phyloP scores from a whole-genome alignment of 2,329 filamentous ascomycete genomes.

The Colletotrichum echinochloae region DNA sequence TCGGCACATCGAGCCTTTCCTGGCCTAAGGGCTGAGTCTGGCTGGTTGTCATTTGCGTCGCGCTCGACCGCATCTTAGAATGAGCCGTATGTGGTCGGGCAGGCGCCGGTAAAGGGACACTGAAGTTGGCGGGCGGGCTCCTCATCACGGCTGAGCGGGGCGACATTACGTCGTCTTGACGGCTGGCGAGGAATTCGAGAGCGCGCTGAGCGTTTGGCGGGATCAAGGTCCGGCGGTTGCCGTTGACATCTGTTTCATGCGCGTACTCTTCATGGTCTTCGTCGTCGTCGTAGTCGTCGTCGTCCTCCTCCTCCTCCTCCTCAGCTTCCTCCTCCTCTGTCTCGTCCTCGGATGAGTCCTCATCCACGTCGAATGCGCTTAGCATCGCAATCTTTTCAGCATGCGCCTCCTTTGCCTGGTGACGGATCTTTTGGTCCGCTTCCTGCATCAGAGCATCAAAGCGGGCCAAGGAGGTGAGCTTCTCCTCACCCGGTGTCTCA shows the following conservation, averaged over 20 bases:
- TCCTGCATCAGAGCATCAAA: slow-evolving; percentile 76
- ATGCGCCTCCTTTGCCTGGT: slow-evolving; percentile 51
- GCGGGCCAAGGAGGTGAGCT: slow-evolving; percentile 72
- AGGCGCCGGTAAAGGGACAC: slow-evolving; percentile 41
- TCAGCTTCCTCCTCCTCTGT: slow-evolving; percentile 53
- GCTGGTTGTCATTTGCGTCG: slow-evolving; percentile 60
- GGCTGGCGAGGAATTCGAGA: slow-evolving; percentile 62
- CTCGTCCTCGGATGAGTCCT: slow-evolving; percentile 59
- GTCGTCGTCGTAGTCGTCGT: slow-evolving; percentile 57
- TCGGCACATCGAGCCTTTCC: slow-evolving; percentile 42
- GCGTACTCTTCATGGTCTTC: slow-evolving; percentile 56
- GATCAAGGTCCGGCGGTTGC: slow-evolving; percentile 52
- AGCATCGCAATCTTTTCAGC: slow-evolving; percentile 51
- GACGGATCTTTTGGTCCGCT: slow-evolving; percentile 63
- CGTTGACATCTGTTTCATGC: slow-evolving; percentile 47
- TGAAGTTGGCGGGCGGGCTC: slow-evolving; percentile 38
- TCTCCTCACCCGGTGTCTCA: slow-evolving; percentile 68
- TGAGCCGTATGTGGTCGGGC: slow-evolving; percentile 67
- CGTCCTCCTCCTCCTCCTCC: slow-evolving; percentile 53
- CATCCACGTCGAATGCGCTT: slow-evolving; percentile 65
- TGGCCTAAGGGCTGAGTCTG: slow-evolving; percentile 58
- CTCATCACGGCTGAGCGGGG: slow-evolving; percentile 52
- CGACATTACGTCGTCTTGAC: slow-evolving; percentile 50
- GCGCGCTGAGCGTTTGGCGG: slow-evolving; percentile 62
- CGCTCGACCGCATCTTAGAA: slow-evolving; percentile 59